Evolutionary conservation across 2,329 filamentous ascomycete species (phyloP).

Genomic region (Xylariaceae sp.): DNA sequence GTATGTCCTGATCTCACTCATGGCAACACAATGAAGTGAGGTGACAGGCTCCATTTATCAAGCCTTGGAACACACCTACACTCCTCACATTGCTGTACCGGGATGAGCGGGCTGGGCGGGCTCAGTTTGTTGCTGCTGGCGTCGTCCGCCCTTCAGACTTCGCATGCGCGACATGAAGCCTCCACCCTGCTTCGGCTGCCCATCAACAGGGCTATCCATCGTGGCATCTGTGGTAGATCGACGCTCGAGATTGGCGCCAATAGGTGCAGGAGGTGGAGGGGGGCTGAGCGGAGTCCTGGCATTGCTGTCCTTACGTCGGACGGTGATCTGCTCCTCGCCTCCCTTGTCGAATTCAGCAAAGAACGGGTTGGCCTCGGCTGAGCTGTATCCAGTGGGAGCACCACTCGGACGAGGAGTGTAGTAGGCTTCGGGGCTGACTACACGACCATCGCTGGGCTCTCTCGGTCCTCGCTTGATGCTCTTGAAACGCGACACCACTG

Average conservation of each 20-base stretch:
- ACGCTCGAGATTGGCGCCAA: slow-evolving; percentile 56
- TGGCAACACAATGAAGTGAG: no score
- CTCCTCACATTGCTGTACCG: slow-evolving; percentile 21
- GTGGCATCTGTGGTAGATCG: slow-evolving; percentile 60
- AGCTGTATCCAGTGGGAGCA: slow-evolving; percentile 32
- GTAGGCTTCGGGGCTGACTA: slow-evolving; percentile 53
- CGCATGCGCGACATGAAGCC: slow-evolving; percentile 78
- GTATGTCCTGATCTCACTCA: no score
- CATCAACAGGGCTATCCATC: slow-evolving; percentile 37
- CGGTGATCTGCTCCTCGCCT: slow-evolving; percentile 50
- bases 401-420: slow-evolving; percentile 41
- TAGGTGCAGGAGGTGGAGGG: slow-evolving; percentile 33
- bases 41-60: no score
- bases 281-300: slow-evolving; percentile 49
- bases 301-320: slow-evolving; percentile 38
- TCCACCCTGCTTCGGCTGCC: slow-evolving; percentile 45
- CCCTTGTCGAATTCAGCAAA: slow-evolving; percentile 69
- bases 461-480: slow-evolving; percentile 71
- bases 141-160: slow-evolving; percentile 72
- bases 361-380: slow-evolving; percentile 70
- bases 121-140: slow-evolving; percentile 41
- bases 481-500: slow-evolving; percentile 85
- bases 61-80: no score
- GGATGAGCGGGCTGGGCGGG: slow-evolving; percentile 20
- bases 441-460: slow-evolving; percentile 57